These are phyloP conservation scores for Wickerhamomyces mucosus DNA, from an alignment of 805 yeast species.

Conservation along the genomic window DNA sequence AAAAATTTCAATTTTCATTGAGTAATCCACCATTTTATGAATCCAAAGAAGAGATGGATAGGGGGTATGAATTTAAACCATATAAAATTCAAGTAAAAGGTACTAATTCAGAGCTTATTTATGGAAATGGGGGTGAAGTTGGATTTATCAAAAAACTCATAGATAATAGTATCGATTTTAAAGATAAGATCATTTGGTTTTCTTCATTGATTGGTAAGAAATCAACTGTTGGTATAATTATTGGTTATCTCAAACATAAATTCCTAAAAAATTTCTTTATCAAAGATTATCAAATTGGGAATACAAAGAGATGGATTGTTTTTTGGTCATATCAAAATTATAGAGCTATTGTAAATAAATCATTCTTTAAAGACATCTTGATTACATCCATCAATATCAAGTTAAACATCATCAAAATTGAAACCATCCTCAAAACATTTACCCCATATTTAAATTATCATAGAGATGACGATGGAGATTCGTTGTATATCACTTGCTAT, in stretches of 20 bases:
- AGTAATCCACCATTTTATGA: slow-evolving; percentile 48
- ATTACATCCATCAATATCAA: slow-evolving; percentile 9
- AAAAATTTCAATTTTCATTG: too few relatives aligned
- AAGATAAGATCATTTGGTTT: slow-evolving; percentile 25
- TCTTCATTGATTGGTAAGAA: slow-evolving; percentile 29
- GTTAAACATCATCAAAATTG: slow-evolving; percentile 6
- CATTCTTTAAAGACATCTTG: slow-evolving; percentile 2
- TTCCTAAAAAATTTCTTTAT: slow-evolving; percentile 10
- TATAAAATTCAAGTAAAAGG: slow-evolving; percentile 26
- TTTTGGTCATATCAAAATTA: slow-evolving; percentile 15
- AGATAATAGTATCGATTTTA: slow-evolving; percentile 20
- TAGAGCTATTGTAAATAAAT: slow-evolving; percentile 8
- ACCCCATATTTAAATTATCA: not conserved
- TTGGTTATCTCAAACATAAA: slow-evolving; percentile 1
- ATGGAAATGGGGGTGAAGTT: slow-evolving; percentile 35
- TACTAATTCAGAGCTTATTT: slow-evolving; percentile 27
- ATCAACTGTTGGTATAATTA: slow-evolving; percentile 7
- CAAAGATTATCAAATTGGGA: slow-evolving; percentile 14
- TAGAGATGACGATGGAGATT: not conserved
- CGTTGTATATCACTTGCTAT: slow-evolving; percentile 1
- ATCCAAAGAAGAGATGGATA: slow-evolving; percentile 25
- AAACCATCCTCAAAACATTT: slow-evolving; percentile 1
- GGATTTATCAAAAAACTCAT: slow-evolving; percentile 29
- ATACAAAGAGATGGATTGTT: slow-evolving; percentile 17
- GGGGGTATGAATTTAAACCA: slow-evolving; percentile 6